These are phyloP conservation scores for Chytriomyces confervae DNA, from an alignment of 192 early-diverging fungal genomes.

Conservation along the genomic window DNA sequence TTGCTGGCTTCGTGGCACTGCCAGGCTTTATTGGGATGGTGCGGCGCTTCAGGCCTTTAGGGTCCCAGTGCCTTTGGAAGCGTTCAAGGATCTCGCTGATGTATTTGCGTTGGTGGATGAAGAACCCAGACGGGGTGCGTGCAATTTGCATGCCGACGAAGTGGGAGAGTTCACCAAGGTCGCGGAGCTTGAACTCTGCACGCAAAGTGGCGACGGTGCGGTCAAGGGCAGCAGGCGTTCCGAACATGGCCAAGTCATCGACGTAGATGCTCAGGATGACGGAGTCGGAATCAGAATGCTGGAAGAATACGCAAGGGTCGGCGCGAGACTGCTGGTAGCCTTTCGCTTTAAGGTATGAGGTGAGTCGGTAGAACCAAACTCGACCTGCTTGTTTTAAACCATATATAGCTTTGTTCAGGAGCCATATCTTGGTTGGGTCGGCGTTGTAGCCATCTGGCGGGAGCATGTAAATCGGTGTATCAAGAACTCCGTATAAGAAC, in stretches of 20 bases:
- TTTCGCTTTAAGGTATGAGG: background rate
- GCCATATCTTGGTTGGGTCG: slow-evolving; percentile 5
- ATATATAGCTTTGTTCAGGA: slow-evolving; percentile 15
- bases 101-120: background rate
- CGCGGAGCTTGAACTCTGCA: background rate
- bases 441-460: slow-evolving; percentile 18
- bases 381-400: slow-evolving; percentile 26
- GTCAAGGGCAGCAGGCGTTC: too few species aligned
- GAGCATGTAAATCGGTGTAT: slow-evolving; percentile 17
- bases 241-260: background rate
- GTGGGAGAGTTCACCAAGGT: background rate
- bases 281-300: background rate
- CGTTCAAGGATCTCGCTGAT: background rate
- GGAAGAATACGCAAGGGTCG: slow-evolving; percentile 22
- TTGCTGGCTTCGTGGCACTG: too few species aligned
- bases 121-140: background rate
- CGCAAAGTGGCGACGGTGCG: background rate
- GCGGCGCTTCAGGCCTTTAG: background rate
- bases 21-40: background rate
- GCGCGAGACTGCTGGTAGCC: background rate
- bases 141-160: background rate
- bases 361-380: background rate
- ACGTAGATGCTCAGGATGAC: slow-evolving; percentile 16
- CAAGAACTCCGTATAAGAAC: slow-evolving; percentile 15
- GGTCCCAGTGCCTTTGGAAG: background rate